Conservation (phyloP, 208 protist species). For the Pavlovales sp. region DNA sequence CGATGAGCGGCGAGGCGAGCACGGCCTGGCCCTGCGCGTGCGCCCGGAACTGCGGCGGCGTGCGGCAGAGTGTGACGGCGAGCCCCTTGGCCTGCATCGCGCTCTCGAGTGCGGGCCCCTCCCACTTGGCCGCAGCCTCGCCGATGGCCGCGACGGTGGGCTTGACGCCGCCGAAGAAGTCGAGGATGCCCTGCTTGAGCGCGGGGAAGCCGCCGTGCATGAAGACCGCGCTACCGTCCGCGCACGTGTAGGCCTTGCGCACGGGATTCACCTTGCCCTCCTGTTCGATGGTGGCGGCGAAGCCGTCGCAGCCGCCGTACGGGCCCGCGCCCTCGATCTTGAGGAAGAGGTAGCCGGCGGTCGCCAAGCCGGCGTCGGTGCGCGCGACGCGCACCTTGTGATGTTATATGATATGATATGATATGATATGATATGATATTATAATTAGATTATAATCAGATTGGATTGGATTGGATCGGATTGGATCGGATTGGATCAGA, state of each 20-base stretch:
- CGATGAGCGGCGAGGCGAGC: not conserved
- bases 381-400: not conserved
- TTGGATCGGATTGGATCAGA: too few species aligned
- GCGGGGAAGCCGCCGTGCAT: constrained; percentile 8
- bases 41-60: not conserved
- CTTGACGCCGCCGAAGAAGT: not conserved
- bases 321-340: not conserved
- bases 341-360: not conserved
- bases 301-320: constrained; percentile 5
- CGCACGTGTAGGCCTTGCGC: constrained; percentile 11
- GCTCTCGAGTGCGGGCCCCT: not conserved
- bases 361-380: not conserved
- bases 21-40: not conserved
- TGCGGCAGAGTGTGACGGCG: not conserved
- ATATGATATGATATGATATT: too few species aligned
- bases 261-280: constrained; percentile 11
- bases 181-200: constrained; percentile 8
- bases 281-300: not conserved
- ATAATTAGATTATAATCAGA: too few species aligned
- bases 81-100: constrained; percentile 26
- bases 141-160: not conserved
- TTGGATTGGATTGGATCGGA: too few species aligned
- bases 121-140: not conserved
- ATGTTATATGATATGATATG: too few species aligned
- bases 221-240: not conserved